A percentile compares a stretch with the other conserved stretches of the same genome.
Evolutionary conservation across 176 grass and related monocot species (phyloP).

Genomic region (Chloris gayana): DNA sequence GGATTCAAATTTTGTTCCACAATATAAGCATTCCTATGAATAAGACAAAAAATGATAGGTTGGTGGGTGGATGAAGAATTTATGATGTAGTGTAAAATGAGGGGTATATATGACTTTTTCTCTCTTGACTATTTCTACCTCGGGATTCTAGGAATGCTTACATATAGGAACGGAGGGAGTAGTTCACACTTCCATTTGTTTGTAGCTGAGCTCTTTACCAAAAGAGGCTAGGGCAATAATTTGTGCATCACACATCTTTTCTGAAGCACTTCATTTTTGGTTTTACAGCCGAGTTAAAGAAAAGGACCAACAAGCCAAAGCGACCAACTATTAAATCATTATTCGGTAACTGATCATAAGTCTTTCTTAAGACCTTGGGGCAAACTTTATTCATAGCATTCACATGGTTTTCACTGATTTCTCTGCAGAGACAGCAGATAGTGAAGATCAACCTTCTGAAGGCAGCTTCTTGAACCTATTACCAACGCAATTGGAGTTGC

Average conservation of each 20-base stretch:
- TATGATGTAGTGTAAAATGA: too few species aligned
- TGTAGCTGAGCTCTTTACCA: conserved; percentile 3
- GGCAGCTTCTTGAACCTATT: conserved; percentile 56
- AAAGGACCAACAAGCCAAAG: conserved; percentile 64
- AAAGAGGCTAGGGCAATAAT: not conserved
- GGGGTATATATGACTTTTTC: too few species aligned
- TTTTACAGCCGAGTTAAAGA: conserved; percentile 68
- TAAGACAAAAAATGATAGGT: too few species aligned
- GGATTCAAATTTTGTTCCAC: too few species aligned
- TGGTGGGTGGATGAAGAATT: too few species aligned
- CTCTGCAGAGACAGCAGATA: conserved; percentile 41
- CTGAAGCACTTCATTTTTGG: conserved; percentile 1
- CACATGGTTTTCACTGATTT: conserved; percentile 17
- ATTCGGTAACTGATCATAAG: conserved; percentile 55
- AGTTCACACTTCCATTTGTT: conserved; percentile 6
- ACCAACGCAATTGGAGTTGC: conserved; percentile 53
- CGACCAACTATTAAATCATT: conserved; percentile 75
- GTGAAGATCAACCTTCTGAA: conserved; percentile 41
- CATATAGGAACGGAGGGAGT: too few species aligned
- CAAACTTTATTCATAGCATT: conserved; percentile 15
- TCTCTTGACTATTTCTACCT: too few species aligned
- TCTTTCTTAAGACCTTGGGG: not conserved
- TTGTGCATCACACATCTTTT: conserved; percentile 8
- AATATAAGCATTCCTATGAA: too few species aligned
- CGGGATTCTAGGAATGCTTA: too few species aligned